Evolutionary conservation across 2,329 filamentous ascomycete species (phyloP), one percentile per base, ranked within the genome.

Genomic region (Hypoxylon sp.): DNA sequence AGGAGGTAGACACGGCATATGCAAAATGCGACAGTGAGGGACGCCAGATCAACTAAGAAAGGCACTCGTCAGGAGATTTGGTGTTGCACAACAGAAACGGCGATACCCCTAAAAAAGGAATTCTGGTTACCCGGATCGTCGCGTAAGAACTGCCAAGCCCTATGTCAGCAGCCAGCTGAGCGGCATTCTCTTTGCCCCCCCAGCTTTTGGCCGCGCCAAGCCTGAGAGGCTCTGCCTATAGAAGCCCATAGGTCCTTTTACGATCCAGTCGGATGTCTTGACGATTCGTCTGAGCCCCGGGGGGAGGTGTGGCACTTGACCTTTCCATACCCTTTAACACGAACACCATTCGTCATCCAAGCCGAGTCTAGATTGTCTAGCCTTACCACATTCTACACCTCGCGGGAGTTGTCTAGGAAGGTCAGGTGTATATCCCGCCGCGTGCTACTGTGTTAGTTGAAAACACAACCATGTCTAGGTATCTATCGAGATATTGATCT

Each of bases 181-280:
- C 17, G 45, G 30, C 29, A 29, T 52, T 29, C 16, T 25, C 6
- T 23, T 8, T 35, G 11, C 32, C 15, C 37, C 40, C 52, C 56
- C 45, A 51, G 43, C 48, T 42, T 53, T 51, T 9, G 41, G 27
- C 37, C 11, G 16, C 19, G 56, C 56, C 56, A 59, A 59, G 56
- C 43, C 34, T 16, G 15, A 54, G 56, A 59, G 56, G 56, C 56
- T 59, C 56, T 59, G 56, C 32, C 17, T 54, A 46, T 32, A 43
- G 30, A 54, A 35, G 35, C 46, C 55, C 35, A 57, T 55, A 57
- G 55, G 52, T 42, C 19, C 46, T 27, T 37, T 52, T 40, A 42
- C 46, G 63, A 55, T 32, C 64, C 64, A 63, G 63, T 67, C 64
- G 63, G 64, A 55, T 63, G 49, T 26, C 47, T 65, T 65, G 52